Evolutionary conservation across 2,329 filamentous ascomycete genomes (phyloP), one percentile per base, ranked within the genome.

Genomic region (Nectriaceae sp.): DNA sequence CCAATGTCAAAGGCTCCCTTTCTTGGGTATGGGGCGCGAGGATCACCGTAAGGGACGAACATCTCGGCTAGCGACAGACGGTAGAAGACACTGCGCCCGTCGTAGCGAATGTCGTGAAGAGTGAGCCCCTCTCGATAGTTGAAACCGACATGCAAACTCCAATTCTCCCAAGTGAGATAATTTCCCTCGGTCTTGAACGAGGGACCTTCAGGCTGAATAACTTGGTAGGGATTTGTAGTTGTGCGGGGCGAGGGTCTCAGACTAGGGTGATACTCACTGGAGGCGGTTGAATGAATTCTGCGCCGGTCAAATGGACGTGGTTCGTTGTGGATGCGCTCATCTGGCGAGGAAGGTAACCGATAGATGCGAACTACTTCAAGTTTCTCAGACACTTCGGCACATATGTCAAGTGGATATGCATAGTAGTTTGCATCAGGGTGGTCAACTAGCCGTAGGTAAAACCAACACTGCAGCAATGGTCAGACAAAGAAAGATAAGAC

Each of bases 1-100:
- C 86, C 86, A 42, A 88, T 78, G 54, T 89, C 86, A 51, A 89
- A 89, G 0, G 85, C 85, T 10, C 79, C 79, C 60, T 89, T 89
- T 22, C 83, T 75, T 11, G 82, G 81, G 59, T 55, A 87, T 0
- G 84, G 84, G 3, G 74, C 68, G 3, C 58, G 49, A 2, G 58
- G 56, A n/a, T 61, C 84, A 1, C 74, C 82, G 47, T 87, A 88
- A 0, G 83, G 82, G 0, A 86, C 82, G 5, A 78, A 77, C 85
- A 89, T 88, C 62, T 89, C 85, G 40, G 77, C 78, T 22, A 88
- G 70, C 11, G 78, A 79, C 19, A 89, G 65, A 0, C 85, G 76
- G 64, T 88, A 84, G 61, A 88, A 78, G 13, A 89, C 68, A 42
- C 77, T 82, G 22, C 84, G 76, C 4, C 78, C 80, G 54, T 86